Evolutionary conservation across 495 filamentous ascomycete species (phyloP).

Genomic region (Lophium mytilinum): DNA sequence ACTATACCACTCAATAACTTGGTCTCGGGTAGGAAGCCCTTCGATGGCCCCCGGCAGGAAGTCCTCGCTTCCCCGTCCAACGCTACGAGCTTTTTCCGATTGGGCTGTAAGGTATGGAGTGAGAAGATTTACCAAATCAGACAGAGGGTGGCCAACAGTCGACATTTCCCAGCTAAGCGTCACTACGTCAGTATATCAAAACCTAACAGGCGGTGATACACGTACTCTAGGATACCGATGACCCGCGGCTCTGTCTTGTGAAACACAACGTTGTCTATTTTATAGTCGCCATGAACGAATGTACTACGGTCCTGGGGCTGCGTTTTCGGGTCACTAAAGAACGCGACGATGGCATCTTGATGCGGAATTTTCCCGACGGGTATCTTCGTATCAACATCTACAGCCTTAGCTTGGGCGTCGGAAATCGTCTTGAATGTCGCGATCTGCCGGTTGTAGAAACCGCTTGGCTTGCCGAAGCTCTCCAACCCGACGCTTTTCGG

Average conservation of each 20-base stretch:
- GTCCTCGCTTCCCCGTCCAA: constrained; percentile 28
- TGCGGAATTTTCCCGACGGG: constrained; percentile 76
- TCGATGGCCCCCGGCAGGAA: constrained; percentile 55
- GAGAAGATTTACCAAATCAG: constrained; percentile 73
- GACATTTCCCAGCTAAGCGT: constrained; percentile 79
- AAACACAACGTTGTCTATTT: constrained; percentile 95
- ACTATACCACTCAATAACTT: constrained; percentile 70
- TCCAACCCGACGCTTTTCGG: constrained; percentile 58
- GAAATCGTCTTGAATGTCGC: constrained; percentile 72
- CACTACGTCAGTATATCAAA: not conserved
- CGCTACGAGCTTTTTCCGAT: constrained; percentile 19
- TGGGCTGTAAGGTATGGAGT: constrained; percentile 50
- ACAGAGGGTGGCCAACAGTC: constrained; percentile 87
- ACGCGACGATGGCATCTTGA: constrained; percentile 68
- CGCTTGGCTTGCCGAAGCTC: constrained; percentile 60
- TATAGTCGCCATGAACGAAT: constrained; percentile 92
- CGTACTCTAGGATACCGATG: constrained; percentile 83
- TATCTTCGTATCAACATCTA: constrained; percentile 66
- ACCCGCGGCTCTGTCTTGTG: constrained; percentile 81
- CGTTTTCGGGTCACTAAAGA: constrained; percentile 57
- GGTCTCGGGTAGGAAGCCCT: constrained; percentile 65
- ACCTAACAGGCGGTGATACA: not conserved
- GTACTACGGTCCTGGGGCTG: constrained; percentile 73
- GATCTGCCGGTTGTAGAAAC: constrained; percentile 85
- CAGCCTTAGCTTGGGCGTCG: constrained; percentile 61